Evolutionary conservation across 768 basidiomycete genomes (phyloP), one percentile per base, ranked within the genome.

Genomic region (Leccinum variicolor): DNA sequence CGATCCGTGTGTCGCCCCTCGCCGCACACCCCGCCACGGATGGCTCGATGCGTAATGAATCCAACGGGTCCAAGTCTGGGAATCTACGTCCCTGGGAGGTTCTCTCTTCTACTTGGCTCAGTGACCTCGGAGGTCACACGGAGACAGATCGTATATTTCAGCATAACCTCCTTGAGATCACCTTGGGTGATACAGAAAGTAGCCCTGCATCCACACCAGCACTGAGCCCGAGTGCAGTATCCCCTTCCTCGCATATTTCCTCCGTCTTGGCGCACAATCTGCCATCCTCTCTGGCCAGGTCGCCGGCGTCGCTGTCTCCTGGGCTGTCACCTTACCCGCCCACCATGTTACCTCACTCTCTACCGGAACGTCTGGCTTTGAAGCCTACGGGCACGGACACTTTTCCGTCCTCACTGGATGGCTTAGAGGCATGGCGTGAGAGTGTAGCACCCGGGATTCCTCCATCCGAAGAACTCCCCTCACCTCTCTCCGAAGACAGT

Each of bases 61-160:
- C 55, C 23, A 36, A 46, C 26, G 33, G 53, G 39, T 31, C 45
- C 49, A 61, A 57, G 51, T n/a, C 31, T 13, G 63, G 36, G 56
- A 61, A 66, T 61, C 65, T 41, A 52, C 58, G 51, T 36, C 55
- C 63, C 51, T 67, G 69, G 62, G 59, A 59, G 48, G 49, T 60
- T 28, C 54, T 63, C 51, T 57, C 65, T 13, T 63, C 72, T 26
- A 73, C 62, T 50, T 69, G 73, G 71, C 70, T 71, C 54, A 67
- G 57, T 50, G 72, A 71, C 53, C 69, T 71, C 52, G 72, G 70
- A 26, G 68, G 68, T 53, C 53, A 68, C 51, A 70, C 64, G 21
- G 70, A 72, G 47, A 71, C 68, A 6, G 71, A 74, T 54, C 67
- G 64, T 52, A 61, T 72, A 50, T 74, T 72, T 56, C 68, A 63